Percentiles rank a stretch among this genome's conserved stretches.
Conservation (phyloP, 768 basidiomycete genomes). For the Mycena metata region DNA sequence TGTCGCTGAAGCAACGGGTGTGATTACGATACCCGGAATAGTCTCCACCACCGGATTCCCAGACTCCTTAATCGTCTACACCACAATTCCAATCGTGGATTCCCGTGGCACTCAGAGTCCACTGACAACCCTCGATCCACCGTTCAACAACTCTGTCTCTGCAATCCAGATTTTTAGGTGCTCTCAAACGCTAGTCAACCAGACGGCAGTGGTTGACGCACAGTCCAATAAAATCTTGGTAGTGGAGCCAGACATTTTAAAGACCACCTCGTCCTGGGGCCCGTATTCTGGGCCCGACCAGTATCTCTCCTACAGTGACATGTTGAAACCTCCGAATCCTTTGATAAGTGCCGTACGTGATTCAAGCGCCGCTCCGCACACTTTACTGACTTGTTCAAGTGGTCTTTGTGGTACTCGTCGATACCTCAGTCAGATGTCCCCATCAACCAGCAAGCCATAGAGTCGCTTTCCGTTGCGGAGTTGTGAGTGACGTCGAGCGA, state of each 20-base stretch:
- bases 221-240: neutral
- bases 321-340: no score
- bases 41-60: neutral
- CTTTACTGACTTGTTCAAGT: no score
- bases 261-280: neutral
- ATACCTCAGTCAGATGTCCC: no score
- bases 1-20: neutral
- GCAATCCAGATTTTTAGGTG: constrained; percentile 2
- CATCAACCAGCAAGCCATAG: no score
- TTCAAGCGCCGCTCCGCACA: no score
- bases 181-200: neutral
- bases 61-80: neutral
- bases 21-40: neutral
- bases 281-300: no score
- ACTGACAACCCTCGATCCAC: neutral
- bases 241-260: neutral
- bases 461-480: neutral
- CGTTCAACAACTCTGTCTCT: neutral
- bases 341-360: no score
- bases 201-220: neutral
- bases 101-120: neutral
- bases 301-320: no score
- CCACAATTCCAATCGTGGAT: constrained; percentile 5
- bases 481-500: neutral
- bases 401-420: no score